phyloP scores from a whole-genome alignment of 1,139 yeast species.

The Pichia kudriavzevii region DNA sequence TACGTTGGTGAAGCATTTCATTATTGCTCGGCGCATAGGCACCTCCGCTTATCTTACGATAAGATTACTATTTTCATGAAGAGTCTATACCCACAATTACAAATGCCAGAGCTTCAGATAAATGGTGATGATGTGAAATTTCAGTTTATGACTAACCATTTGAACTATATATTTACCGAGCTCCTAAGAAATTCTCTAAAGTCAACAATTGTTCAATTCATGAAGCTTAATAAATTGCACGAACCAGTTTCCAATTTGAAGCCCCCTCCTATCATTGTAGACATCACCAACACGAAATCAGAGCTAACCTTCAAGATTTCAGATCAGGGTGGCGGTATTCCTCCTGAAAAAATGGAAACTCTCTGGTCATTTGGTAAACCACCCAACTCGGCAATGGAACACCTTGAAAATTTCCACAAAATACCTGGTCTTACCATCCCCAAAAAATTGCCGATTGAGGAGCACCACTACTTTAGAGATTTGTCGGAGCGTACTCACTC shows the following conservation, averaged over 20 bases:
- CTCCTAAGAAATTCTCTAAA: slow-evolving; percentile 72
- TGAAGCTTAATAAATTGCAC: slow-evolving; percentile 16
- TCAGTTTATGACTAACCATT: slow-evolving; percentile 79
- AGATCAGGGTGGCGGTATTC: slow-evolving; percentile 86
- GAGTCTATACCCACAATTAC: slow-evolving; percentile 44
- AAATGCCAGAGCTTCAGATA: slow-evolving; percentile 65
- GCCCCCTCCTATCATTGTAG: slow-evolving; percentile 65
- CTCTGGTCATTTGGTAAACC: slow-evolving; percentile 83
- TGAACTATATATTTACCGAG: slow-evolving; percentile 81
- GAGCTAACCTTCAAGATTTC: slow-evolving; percentile 71
- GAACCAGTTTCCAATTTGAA: slow-evolving; percentile 24
- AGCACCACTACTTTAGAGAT: slow-evolving; percentile 14
- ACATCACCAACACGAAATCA: slow-evolving; percentile 59
- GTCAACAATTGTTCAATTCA: slow-evolving; percentile 13
- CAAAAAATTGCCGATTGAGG: slow-evolving; percentile 22
- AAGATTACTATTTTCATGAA: slow-evolving; percentile 41
- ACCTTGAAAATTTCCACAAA: slow-evolving; percentile 56
- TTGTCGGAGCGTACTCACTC: slow-evolving; percentile 1
- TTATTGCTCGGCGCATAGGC: slow-evolving; percentile 67
- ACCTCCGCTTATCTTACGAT: slow-evolving; percentile 49
- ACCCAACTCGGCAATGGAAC: slow-evolving; percentile 48
- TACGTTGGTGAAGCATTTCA: slow-evolving; percentile 85
- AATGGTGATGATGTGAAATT: slow-evolving; percentile 64
- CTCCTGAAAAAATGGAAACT: slow-evolving; percentile 46
- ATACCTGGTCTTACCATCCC: slow-evolving; percentile 46